Percentiles rank a stretch among this genome's conserved stretches.
Evolutionary conservation across 2,329 filamentous ascomycete species (phyloP).

Genomic region (Colletotrichum neosansevieriae): DNA sequence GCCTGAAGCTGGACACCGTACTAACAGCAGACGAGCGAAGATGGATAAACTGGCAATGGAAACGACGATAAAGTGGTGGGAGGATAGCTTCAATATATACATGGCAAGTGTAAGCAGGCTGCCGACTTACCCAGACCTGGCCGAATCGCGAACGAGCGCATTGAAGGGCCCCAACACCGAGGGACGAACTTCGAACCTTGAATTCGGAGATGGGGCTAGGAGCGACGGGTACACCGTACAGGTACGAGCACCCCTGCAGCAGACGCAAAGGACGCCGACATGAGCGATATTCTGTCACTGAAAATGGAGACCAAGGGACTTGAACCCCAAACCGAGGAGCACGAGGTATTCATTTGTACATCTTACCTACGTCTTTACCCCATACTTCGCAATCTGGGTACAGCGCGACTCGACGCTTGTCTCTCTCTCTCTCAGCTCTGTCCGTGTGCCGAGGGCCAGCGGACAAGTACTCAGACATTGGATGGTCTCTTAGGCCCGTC

Average conservation of each 20-base stretch:
- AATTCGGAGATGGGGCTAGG: constrained; percentile 9
- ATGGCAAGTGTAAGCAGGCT: background rate
- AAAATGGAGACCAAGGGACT: background rate
- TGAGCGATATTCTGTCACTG: constrained; percentile 29
- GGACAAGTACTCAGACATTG: background rate
- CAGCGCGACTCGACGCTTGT: background rate
- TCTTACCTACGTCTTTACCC: constrained; percentile 10
- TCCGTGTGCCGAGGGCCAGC: background rate
- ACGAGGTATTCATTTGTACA: constrained; percentile 16
- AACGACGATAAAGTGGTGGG: background rate
- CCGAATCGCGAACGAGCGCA: constrained; percentile 6
- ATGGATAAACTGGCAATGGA: background rate
- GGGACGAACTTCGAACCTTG: constrained; percentile 17
- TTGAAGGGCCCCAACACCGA: constrained; percentile 2
- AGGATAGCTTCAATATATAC: constrained; percentile 19
- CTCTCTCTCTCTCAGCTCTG: too few species aligned
- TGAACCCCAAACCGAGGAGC: background rate
- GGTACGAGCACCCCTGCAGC: constrained; percentile 5
- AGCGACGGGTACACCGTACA: background rate
- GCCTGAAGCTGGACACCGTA: background rate
- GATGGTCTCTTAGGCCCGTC: background rate
- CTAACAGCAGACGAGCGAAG: background rate
- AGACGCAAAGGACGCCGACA: constrained; percentile 13
- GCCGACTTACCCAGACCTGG: constrained; percentile 30
- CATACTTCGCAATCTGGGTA: background rate